These are phyloP conservation scores for Bremia lactucae DNA, from an alignment of 352 stramenopile species.

Conservation along the genomic window DNA sequence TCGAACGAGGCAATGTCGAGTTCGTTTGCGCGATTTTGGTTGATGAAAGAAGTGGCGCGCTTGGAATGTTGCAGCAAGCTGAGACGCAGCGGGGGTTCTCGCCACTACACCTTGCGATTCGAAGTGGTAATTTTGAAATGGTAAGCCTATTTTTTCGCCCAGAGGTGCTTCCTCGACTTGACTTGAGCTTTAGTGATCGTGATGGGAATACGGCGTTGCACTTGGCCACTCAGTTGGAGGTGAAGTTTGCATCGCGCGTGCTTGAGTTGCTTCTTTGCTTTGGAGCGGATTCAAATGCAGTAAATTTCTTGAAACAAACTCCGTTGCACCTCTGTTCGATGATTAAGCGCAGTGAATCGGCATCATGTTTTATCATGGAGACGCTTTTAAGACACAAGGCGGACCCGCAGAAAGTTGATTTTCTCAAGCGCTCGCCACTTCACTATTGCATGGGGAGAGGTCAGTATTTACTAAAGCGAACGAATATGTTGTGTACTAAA, in stretches of 20 bases:
- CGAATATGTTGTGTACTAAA: not conserved
- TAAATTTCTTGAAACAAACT: slow-evolving; percentile 66
- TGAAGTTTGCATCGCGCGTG: slow-evolving; percentile 48
- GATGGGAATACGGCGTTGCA: slow-evolving; percentile 68
- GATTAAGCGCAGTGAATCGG: slow-evolving; percentile 38
- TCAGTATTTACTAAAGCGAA: slow-evolving; percentile 2
- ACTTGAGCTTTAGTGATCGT: slow-evolving; percentile 50
- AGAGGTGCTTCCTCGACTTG: slow-evolving; percentile 55
- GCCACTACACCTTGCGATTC: slow-evolving; percentile 54
- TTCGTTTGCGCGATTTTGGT: slow-evolving; percentile 39
- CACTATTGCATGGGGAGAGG: slow-evolving; percentile 74
- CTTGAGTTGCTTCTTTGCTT: slow-evolving; percentile 65
- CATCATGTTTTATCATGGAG: slow-evolving; percentile 40
- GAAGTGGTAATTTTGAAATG: slow-evolving; percentile 45
- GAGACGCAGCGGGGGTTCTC: slow-evolving; percentile 51
- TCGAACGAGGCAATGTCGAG: slow-evolving; percentile 35
- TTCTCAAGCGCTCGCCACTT: slow-evolving; percentile 64
- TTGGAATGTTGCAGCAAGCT: slow-evolving; percentile 39
- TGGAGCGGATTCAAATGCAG: slow-evolving; percentile 42
- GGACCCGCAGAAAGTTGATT: slow-evolving; percentile 41
- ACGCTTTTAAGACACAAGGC: slow-evolving; percentile 49
- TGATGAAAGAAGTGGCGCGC: slow-evolving; percentile 20
- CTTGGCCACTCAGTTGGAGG: slow-evolving; percentile 44
- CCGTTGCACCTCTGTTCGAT: slow-evolving; percentile 64
- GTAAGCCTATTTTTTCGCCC: slow-evolving; percentile 69